A percentile compares a stretch with the other conserved stretches of the same genome.
Evolutionary conservation across 192 early-diverging fungal species (phyloP).

Genomic region (Radiomyces spectabilis): DNA sequence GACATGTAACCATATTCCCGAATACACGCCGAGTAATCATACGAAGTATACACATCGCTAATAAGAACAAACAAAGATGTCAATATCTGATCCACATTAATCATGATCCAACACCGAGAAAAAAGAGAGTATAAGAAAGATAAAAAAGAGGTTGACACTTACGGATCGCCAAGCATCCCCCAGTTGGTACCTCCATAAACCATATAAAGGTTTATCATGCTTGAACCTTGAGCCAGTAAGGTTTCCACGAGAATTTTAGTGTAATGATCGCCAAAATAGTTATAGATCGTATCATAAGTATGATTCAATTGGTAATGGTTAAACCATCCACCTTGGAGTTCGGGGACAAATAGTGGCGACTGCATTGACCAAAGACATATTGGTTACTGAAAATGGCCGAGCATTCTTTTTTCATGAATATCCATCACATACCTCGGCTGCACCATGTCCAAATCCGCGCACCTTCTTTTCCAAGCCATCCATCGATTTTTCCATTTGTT

Average conservation of each 20-base stretch:
- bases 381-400: background rate
- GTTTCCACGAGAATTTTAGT: slow-evolving; percentile 56
- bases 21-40: slow-evolving; percentile 73
- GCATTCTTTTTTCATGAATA: background rate
- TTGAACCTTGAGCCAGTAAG: slow-evolving; percentile 56
- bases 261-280: slow-evolving; percentile 64
- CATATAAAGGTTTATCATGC: slow-evolving; percentile 62
- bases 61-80: background rate
- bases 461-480: slow-evolving; percentile 60
- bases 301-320: slow-evolving; percentile 58
- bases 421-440: slow-evolving; percentile 33
- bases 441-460: slow-evolving; percentile 60
- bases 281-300: slow-evolving; percentile 60
- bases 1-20: slow-evolving; percentile 61
- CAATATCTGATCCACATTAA: background rate
- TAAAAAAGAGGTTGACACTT: slow-evolving; percentile 20
- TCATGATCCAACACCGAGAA: background rate
- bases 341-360: slow-evolving; percentile 68
- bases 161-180: slow-evolving; percentile 64
- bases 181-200: slow-evolving; percentile 76
- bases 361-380: slow-evolving; percentile 1
- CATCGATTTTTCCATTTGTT: slow-evolving; percentile 37
- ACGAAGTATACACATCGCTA: slow-evolving; percentile 69
- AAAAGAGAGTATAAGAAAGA: too few relatives aligned
- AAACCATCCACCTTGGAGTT: slow-evolving; percentile 78